Percentiles rank a stretch among this genome's conserved stretches.
These are phyloP conservation scores for Cladosporium sp. DNA, from an alignment of 2,329 filamentous ascomycete genomes.

Conservation along the genomic window DNA sequence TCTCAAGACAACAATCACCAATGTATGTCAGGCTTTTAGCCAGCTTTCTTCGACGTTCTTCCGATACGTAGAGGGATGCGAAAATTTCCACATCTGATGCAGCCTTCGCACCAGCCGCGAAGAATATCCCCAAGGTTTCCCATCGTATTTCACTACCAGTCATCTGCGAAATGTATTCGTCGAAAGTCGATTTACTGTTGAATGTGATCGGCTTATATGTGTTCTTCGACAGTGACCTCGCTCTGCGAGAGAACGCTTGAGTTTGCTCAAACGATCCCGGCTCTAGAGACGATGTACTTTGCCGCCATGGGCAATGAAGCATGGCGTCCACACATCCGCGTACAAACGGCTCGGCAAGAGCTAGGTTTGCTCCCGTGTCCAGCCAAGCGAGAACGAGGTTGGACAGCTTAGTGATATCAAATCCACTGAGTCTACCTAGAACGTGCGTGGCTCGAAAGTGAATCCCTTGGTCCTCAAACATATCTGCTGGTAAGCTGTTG, in stretches of 20 bases:
- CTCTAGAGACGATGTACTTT: constrained; percentile 6
- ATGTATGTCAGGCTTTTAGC: constrained; percentile 18
- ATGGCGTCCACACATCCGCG: constrained; percentile 22
- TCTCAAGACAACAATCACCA: constrained; percentile 32
- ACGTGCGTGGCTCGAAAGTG: not conserved
- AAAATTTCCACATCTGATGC: constrained; percentile 28
- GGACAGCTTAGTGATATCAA: constrained; percentile 16
- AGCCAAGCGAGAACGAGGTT: constrained; percentile 25
- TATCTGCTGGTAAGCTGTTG: not conserved
- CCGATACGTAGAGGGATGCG: constrained; percentile 29
- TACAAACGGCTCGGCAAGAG: constrained; percentile 24
- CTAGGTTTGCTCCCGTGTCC: constrained; percentile 25
- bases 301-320: constrained; percentile 11
- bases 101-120: constrained; percentile 38
- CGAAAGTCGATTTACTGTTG: constrained; percentile 1
- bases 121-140: constrained; percentile 39
- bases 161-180: constrained; percentile 9
- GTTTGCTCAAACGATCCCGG: constrained; percentile 9
- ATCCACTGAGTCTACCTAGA: not conserved
- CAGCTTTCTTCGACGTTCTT: constrained; percentile 29
- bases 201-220: constrained; percentile 1
- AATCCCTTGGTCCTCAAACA: constrained; percentile 5
- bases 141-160: constrained; percentile 29
- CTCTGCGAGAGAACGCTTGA: not conserved
- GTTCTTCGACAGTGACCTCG: constrained; percentile 1